phyloP scores from a whole-genome alignment of 2,329 filamentous ascomycete species.

The Amauroascus niger region DNA sequence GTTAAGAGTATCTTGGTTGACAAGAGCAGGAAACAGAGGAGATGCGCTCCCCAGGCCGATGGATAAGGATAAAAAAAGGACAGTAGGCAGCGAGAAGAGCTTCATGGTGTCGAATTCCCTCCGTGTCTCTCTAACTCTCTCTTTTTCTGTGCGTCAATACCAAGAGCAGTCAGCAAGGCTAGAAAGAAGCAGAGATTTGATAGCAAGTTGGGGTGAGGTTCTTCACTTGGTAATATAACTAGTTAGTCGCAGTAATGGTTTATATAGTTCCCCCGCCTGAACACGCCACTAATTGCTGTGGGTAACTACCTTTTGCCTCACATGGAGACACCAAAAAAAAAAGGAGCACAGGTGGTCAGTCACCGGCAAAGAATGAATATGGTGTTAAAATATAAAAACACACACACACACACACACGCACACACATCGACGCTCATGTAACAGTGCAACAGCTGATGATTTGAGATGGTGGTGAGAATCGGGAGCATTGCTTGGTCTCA shows the following conservation, averaged over 20 bases:
- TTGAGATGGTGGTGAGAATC: neutral
- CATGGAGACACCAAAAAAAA: neutral
- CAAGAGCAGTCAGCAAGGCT: neutral
- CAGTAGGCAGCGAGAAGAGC: neutral
- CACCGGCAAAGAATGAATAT: no score
- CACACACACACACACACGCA: no score
- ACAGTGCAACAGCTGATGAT: no score
- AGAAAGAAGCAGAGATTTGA: neutral
- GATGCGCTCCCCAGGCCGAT: neutral
- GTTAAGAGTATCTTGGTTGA: neutral
- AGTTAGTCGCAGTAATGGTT: neutral
- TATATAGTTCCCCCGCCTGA: neutral
- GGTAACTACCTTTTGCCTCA: no score
- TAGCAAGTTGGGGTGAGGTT: no score
- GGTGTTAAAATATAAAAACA: no score
- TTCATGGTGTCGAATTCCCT: conserved; percentile 2
- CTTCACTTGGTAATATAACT: no score
- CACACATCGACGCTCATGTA: no score
- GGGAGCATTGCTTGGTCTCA: neutral
- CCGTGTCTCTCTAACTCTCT: no score
- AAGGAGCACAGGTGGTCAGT: neutral
- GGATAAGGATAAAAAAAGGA: conserved; percentile 6
- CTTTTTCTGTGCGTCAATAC: neutral
- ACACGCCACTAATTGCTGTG: neutral
- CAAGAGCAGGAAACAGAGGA: neutral